Evolutionary conservation across 2,329 filamentous ascomycete species (phyloP).

Genomic region (Fusarium sp.): DNA sequence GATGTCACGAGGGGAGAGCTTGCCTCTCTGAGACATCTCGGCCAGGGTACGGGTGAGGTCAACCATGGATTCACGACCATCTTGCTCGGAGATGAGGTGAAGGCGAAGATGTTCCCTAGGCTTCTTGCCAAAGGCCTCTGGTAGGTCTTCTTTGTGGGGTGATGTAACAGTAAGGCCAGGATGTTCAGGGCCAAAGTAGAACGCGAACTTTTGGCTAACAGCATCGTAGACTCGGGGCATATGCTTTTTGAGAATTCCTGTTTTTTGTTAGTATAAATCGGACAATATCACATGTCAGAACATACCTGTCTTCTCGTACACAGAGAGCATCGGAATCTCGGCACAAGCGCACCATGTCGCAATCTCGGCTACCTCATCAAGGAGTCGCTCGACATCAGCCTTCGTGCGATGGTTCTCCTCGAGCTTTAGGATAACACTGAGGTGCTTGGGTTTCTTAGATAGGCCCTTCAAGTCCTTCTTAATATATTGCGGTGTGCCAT

Average conservation of each 20-base stretch:
- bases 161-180: slow-evolving; percentile 72
- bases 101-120: slow-evolving; percentile 64
- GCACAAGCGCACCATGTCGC: slow-evolving; percentile 93
- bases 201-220: slow-evolving; percentile 81
- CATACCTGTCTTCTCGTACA: slow-evolving; percentile 91
- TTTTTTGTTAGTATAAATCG: slow-evolving; percentile 18
- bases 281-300: background rate
- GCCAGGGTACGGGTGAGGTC: slow-evolving; percentile 94
- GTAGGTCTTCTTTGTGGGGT: slow-evolving; percentile 56
- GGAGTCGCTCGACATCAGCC: slow-evolving; percentile 82
- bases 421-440: slow-evolving; percentile 86
- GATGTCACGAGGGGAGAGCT: slow-evolving; percentile 84
- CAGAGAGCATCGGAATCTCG: slow-evolving; percentile 85
- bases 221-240: slow-evolving; percentile 85
- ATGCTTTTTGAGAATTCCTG: slow-evolving; percentile 89
- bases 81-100: slow-evolving; percentile 85
- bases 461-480: slow-evolving; percentile 84
- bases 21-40: slow-evolving; percentile 92
- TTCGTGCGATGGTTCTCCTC: slow-evolving; percentile 75
- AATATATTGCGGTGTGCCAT: slow-evolving; percentile 93
- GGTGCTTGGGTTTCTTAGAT: slow-evolving; percentile 80
- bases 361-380: slow-evolving; percentile 92
- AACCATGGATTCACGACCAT: slow-evolving; percentile 92
- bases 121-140: slow-evolving; percentile 47
- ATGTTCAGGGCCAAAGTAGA: slow-evolving; percentile 85